Base-by-base conservation (phyloP, 2,329 filamentous ascomycete species). In the Penicillium sp. region DNA sequence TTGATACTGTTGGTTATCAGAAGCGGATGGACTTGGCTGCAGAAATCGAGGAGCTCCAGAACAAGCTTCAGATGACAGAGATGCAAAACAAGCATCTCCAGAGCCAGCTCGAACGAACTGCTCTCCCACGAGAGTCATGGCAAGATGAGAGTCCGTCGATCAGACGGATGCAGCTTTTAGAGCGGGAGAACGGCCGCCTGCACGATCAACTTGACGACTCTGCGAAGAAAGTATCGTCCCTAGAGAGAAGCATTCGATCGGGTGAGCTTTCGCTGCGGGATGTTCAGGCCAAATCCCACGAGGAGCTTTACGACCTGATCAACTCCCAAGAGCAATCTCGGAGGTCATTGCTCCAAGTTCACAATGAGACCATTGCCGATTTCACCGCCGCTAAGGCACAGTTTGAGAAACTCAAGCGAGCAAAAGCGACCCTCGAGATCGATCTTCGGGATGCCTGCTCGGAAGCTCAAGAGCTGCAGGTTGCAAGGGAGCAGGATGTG, bases 141-240 rank as follows among this genome's bases (percentile, higher is more conserved):
- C 81, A 88, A 60, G 90, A 94, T 46, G 89, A 95, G 49, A 94
- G 89, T 68, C 91, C 92, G 1, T 94, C 92, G 1, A 75, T 91
- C 52, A 86, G 90, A 58, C 89, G 95, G 17, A 90, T 97, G 71
- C 91, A 96, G 73, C 94, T 97, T 79, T 85, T 98, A 5, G 94
- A 98, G 78, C 88, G 92, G 69, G 94, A 91, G 73, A 98, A 98
- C 78, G 93, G 86, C 75, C 89, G 93, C 60, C 85, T 98, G 15
- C 94, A 98, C 72, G 92, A 96, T 66, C 92, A 96, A 86, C 88
- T 98, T 5, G 94, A 98, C 76, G 93, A 97, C 75, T 97, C 94
- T 3, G 85, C 90, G 19, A 94, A 92, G 83, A 97, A 97, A 79
- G 90, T 97, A 2, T 97, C 94, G 7, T 87, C 90, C 0, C 80